Evolutionary conservation across 2,329 filamentous ascomycete species (phyloP).

Genomic region (Cercospora sojina): DNA sequence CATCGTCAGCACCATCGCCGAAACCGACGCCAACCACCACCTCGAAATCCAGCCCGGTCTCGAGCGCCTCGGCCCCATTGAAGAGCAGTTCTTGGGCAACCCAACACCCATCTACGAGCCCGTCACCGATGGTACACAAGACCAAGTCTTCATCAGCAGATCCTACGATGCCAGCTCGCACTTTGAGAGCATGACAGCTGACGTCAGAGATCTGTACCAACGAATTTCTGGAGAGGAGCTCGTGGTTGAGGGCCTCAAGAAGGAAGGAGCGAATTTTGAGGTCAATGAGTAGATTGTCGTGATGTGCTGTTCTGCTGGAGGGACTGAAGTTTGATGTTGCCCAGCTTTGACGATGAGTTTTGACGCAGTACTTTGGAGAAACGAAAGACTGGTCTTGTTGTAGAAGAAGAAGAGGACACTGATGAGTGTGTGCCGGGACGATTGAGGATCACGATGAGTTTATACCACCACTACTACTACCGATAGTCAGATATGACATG

Average conservation of each 20-base stretch:
- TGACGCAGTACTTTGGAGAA: neutral
- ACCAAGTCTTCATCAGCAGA: constrained; percentile 97
- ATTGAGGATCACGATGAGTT: neutral
- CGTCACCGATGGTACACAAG: constrained; percentile 72
- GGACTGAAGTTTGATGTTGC: neutral
- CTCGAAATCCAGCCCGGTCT: constrained; percentile 90
- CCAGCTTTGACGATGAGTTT: neutral
- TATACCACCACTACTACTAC: neutral
- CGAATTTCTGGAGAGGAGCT: constrained; percentile 81
- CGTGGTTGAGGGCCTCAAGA: constrained; percentile 74
- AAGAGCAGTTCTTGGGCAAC: constrained; percentile 94
- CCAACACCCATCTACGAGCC: constrained; percentile 95
- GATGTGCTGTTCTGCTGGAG: neutral
- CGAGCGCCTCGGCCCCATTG: constrained; percentile 85
- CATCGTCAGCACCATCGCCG: constrained; percentile 96
- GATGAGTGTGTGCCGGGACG: neutral
- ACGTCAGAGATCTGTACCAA: constrained; percentile 90
- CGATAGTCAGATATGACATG: neutral
- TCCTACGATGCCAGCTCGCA: constrained; percentile 97
- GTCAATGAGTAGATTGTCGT: neutral
- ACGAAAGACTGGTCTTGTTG: neutral
- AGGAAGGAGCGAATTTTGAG: constrained; percentile 69
- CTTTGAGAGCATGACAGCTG: constrained; percentile 92
- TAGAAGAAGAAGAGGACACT: neutral
- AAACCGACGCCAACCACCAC: constrained; percentile 89